A percentile compares a stretch with the other conserved stretches of the same genome.
These are phyloP conservation scores for Skeletonema potamos DNA, from an alignment of 108 stramenopile genomes.

Conservation along the genomic window DNA sequence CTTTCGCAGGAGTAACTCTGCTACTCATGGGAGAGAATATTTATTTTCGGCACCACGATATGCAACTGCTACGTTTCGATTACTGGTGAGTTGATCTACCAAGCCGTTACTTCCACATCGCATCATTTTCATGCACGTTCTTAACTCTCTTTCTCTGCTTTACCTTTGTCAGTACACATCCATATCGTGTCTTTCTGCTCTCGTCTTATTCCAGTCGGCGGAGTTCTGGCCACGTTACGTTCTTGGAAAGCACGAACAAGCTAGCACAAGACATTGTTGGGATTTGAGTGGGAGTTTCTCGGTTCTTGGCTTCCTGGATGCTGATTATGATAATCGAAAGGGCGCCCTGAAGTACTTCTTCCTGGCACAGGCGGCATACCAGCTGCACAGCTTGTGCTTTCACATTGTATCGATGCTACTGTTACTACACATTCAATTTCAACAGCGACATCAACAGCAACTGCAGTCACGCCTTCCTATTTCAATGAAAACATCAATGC, in stretches of 20 bases:
- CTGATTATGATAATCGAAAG: constrained; percentile 72
- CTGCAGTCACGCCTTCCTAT: constrained; percentile 11
- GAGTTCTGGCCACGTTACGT: constrained; percentile 80
- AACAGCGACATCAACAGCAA: constrained; percentile 8
- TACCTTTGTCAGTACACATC: constrained; percentile 21
- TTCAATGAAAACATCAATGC: constrained; percentile 49
- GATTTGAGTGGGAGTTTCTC: constrained; percentile 65
- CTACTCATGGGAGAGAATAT: constrained; percentile 21
- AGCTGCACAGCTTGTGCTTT: constrained; percentile 75
- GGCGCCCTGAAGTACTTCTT: constrained; percentile 63
- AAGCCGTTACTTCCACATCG: neutral
- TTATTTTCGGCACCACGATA: constrained; percentile 74
- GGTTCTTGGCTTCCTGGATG: constrained; percentile 45
- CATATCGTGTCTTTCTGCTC: constrained; percentile 54
- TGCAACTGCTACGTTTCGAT: constrained; percentile 81
- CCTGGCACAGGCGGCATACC: constrained; percentile 76
- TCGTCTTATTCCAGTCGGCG: constrained; percentile 52
- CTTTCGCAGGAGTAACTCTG: constrained; percentile 16
- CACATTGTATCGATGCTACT: constrained; percentile 61
- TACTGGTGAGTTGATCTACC: constrained; percentile 37
- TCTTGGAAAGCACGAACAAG: constrained; percentile 51
- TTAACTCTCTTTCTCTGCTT: neutral
- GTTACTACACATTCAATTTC: constrained; percentile 32
- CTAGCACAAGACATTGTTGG: constrained; percentile 73
- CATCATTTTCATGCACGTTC: neutral